These are phyloP conservation scores for Boletus barrowsii DNA, from an alignment of 768 basidiomycete genomes.

Conservation along the genomic window DNA sequence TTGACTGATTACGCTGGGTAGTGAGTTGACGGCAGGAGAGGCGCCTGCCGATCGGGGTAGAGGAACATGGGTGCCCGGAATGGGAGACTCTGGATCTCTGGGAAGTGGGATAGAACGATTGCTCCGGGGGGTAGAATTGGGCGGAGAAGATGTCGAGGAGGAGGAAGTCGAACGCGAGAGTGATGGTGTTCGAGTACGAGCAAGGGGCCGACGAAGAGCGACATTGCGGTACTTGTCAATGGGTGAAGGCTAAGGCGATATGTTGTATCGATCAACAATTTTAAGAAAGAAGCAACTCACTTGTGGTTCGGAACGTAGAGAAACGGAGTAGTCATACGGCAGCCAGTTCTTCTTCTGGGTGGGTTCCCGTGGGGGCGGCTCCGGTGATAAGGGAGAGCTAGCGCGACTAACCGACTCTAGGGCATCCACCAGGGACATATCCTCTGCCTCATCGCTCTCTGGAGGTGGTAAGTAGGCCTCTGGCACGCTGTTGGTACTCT, in stretches of 20 bases:
- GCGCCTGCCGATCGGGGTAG: conserved; percentile 50
- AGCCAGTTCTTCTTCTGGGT: conserved; percentile 52
- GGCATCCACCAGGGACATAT: conserved; percentile 54
- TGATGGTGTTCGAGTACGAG: conserved; percentile 62
- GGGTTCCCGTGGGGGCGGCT: conserved; percentile 32
- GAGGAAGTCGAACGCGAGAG: conserved; percentile 60
- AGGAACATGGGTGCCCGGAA: conserved; percentile 44
- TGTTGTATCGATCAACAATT: background rate
- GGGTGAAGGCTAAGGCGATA: conserved; percentile 54
- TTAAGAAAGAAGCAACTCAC: conserved; percentile 32
- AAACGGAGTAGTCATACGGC: conserved; percentile 51
- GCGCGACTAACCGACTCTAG: conserved; percentile 53
- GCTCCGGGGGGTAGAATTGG: conserved; percentile 64
- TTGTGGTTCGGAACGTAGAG: conserved; percentile 60
- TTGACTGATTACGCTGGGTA: conserved; percentile 23
- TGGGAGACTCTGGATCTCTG: conserved; percentile 45
- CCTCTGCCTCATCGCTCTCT: conserved; percentile 41
- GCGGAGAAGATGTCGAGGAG: conserved; percentile 49
- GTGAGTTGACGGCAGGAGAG: conserved; percentile 43
- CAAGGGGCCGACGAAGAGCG: conserved; percentile 48
- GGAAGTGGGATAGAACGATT: conserved; percentile 42
- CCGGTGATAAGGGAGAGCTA: conserved; percentile 45
- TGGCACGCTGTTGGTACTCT: conserved; percentile 51
- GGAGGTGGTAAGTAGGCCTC: conserved; percentile 51
- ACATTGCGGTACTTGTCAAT: conserved; percentile 64